Conservation (phyloP, 177 flowering plant genomes). For the Vitis hybrid region DNA sequence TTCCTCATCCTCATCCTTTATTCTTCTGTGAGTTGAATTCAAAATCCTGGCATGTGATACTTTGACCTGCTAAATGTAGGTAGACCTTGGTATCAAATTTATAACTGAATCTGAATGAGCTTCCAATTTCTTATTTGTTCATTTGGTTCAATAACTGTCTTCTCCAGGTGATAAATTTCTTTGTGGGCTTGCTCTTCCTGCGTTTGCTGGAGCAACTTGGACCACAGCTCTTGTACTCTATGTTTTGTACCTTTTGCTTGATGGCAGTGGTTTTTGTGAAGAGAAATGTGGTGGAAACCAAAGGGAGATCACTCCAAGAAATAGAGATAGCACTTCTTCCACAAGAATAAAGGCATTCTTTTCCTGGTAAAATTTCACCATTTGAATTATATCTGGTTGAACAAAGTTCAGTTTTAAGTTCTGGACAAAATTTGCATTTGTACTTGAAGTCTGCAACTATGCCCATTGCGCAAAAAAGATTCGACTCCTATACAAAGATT, state of each 20-base stretch:
- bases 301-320: slow-evolving; percentile 97
- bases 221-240: slow-evolving; percentile 61
- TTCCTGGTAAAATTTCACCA: not conserved
- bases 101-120: not conserved
- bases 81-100: not conserved
- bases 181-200: slow-evolving; percentile 87
- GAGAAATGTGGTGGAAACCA: slow-evolving; percentile 87
- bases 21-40: not conserved
- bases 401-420: no score
- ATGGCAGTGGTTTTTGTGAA: slow-evolving; percentile 79
- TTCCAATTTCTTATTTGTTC: not conserved
- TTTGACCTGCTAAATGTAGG: not conserved
- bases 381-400: slow-evolving; percentile 4
- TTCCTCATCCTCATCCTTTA: not conserved
- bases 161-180: slow-evolving; percentile 84
- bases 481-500: no score
- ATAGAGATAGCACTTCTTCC: slow-evolving; percentile 93
- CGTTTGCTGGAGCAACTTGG: slow-evolving; percentile 81
- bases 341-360: slow-evolving; percentile 31
- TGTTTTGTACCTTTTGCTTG: slow-evolving; percentile 66
- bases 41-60: not conserved
- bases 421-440: no score
- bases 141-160: not conserved
- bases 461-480: no score
- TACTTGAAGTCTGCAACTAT: no score